These are phyloP conservation scores for Ophiostoma sp. DNA, from an alignment of 2,329 filamentous ascomycete genomes.

Conservation along the genomic window DNA sequence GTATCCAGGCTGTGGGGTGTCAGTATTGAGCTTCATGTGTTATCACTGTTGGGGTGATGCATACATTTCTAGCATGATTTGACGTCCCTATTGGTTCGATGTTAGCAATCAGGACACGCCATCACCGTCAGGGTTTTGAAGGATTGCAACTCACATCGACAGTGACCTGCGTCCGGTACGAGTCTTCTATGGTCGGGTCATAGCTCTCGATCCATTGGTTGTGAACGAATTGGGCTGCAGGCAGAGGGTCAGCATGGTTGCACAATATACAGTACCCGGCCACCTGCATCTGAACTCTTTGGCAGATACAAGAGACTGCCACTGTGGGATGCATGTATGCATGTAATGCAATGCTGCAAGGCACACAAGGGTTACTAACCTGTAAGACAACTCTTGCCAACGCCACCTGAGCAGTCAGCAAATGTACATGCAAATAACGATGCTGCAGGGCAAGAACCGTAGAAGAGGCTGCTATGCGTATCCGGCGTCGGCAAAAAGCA, in stretches of 20 bases:
- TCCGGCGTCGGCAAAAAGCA: neutral
- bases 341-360: conserved; percentile 24
- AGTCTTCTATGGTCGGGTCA: conserved; percentile 73
- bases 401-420: conserved; percentile 57
- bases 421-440: neutral
- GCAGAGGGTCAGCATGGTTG: neutral
- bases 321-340: neutral
- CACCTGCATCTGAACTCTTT: neutral
- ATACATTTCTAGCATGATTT: conserved; percentile 86
- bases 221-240: conserved; percentile 80
- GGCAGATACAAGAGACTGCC: neutral
- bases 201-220: conserved; percentile 91
- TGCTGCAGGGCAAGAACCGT: conserved; percentile 4
- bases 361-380: conserved; percentile 49
- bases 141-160: conserved; percentile 65
- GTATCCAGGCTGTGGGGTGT: conserved; percentile 63
- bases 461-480: conserved; percentile 9
- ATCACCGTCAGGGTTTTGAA: neutral
- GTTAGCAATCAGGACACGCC: neutral
- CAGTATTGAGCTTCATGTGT: neutral
- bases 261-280: neutral
- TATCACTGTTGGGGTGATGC: conserved; percentile 31
- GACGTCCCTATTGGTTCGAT: conserved; percentile 59
- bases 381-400: conserved; percentile 88
- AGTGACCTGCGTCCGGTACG: conserved; percentile 67